Evolutionary conservation across 768 basidiomycete species (phyloP).

Genomic region (Russula sp.): DNA sequence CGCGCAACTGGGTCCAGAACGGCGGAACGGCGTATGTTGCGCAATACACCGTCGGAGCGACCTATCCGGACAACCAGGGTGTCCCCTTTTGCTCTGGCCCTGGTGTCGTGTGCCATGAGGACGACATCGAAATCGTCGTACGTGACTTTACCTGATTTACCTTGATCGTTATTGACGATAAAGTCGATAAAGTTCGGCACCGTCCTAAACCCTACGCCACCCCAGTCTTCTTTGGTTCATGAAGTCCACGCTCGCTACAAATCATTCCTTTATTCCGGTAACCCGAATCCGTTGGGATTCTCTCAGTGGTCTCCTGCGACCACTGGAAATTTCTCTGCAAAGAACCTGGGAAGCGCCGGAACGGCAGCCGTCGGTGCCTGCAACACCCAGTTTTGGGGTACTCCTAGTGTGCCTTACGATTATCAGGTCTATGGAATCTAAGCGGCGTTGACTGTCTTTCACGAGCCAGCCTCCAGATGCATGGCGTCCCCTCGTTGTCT

Average conservation of each 20-base stretch:
- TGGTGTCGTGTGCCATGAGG: conserved; percentile 68
- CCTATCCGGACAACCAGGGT: conserved; percentile 59
- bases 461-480: background rate
- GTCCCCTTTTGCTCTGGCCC: conserved; percentile 48
- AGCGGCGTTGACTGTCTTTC: background rate
- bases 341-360: conserved; percentile 54
- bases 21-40: conserved; percentile 65
- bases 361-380: conserved; percentile 51
- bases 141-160: conserved; percentile 26
- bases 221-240: conserved; percentile 49
- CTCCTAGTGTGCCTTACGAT: conserved; percentile 48
- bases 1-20: conserved; percentile 52
- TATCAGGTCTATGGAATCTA: conserved; percentile 48
- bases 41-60: conserved; percentile 54
- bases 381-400: conserved; percentile 61
- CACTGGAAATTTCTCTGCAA: conserved; percentile 44
- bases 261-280: conserved; percentile 53
- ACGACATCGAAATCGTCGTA: conserved; percentile 75
- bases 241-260: conserved; percentile 66
- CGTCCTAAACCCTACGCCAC: conserved; percentile 43
- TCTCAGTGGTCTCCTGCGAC: conserved; percentile 49
- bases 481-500: no score
- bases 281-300: conserved; percentile 48
- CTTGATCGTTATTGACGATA: conserved; percentile 30
- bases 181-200: conserved; percentile 43